Evolutionary conservation across 1,284 basidiomycete genomes (phyloP).

Genomic region (Tetrapyrgos nigripes): DNA sequence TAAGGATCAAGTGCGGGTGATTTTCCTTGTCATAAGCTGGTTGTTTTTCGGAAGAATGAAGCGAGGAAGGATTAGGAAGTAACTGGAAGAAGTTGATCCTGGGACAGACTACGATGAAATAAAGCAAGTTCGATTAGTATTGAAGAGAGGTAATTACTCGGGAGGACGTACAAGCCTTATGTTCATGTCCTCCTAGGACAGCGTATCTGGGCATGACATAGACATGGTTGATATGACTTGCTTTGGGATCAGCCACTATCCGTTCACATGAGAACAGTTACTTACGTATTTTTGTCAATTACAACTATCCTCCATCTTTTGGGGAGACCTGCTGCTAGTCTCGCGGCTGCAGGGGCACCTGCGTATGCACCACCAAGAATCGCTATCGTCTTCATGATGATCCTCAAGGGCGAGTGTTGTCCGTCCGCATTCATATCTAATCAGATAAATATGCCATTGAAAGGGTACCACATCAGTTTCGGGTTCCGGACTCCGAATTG

Average conservation of each 20-base stretch:
- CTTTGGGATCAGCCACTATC: too few relatives aligned
- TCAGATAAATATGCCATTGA: neutral
- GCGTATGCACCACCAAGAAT: constrained; percentile 70
- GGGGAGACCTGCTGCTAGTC: constrained; percentile 64
- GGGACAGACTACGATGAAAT: neutral
- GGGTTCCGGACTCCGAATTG: neutral
- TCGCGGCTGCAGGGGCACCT: constrained; percentile 59
- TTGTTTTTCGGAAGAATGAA: constrained; percentile 47
- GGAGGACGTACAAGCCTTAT: constrained; percentile 66
- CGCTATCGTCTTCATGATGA: constrained; percentile 53
- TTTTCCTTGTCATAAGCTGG: constrained; percentile 6
- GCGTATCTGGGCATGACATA: constrained; percentile 71
- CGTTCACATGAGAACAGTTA: constrained; percentile 11
- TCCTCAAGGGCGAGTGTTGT: neutral
- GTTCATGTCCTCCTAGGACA: constrained; percentile 70
- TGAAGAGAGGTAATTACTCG: neutral
- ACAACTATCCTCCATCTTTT: constrained; percentile 69
- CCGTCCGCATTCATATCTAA: neutral
- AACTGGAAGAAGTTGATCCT: neutral
- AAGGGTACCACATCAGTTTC: neutral
- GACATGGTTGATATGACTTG: too few relatives aligned
- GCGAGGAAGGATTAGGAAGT: constrained; percentile 66
- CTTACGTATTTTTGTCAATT: constrained; percentile 74
- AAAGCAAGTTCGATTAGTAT: neutral
- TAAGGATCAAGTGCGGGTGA: constrained; percentile 43